These are phyloP conservation scores for Cinnamomum chago DNA, from an alignment of 164 flowering plant genomes.

Conservation along the genomic window DNA sequence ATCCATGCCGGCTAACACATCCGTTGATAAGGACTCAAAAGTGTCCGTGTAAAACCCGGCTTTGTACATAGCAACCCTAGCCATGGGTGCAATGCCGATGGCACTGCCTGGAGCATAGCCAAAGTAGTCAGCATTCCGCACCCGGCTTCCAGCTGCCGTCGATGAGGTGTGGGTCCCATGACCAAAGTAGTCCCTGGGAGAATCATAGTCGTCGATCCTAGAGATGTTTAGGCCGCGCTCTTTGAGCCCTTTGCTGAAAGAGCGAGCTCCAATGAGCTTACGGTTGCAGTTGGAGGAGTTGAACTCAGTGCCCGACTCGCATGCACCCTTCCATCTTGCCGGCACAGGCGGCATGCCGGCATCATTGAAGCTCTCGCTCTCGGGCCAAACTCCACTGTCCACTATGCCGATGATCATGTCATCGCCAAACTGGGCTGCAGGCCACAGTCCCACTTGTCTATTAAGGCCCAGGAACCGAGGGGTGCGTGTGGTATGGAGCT, in stretches of 20 bases:
- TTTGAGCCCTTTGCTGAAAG: constrained; percentile 10
- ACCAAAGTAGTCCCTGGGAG: background rate
- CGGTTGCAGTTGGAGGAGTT: constrained; percentile 6
- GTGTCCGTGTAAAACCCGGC: background rate
- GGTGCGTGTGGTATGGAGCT: constrained; percentile 18
- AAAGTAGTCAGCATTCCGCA: constrained; percentile 28
- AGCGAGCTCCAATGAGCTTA: constrained; percentile 14
- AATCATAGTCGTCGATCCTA: constrained; percentile 2
- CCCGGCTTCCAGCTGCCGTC: constrained; percentile 38
- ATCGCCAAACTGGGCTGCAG: constrained; percentile 33
- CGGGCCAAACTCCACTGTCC: constrained; percentile 52
- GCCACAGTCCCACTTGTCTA: constrained; percentile 39
- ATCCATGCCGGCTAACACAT: constrained; percentile 17
- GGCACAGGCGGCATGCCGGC: constrained; percentile 33
- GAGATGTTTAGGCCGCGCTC: background rate
- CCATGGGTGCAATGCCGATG: constrained; percentile 13
- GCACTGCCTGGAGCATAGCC: constrained; percentile 25
- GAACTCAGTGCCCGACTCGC: constrained; percentile 24
- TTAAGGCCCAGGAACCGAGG: constrained; percentile 11
- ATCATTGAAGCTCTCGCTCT: constrained; percentile 37
- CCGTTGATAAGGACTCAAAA: background rate
- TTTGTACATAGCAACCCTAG: constrained; percentile 15
- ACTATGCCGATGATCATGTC: constrained; percentile 12
- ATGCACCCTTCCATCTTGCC: constrained; percentile 35
- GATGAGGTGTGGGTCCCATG: constrained; percentile 28